phyloP scores from a whole-genome alignment of 305 asterid genomes.

The Fraxinus sp. region DNA sequence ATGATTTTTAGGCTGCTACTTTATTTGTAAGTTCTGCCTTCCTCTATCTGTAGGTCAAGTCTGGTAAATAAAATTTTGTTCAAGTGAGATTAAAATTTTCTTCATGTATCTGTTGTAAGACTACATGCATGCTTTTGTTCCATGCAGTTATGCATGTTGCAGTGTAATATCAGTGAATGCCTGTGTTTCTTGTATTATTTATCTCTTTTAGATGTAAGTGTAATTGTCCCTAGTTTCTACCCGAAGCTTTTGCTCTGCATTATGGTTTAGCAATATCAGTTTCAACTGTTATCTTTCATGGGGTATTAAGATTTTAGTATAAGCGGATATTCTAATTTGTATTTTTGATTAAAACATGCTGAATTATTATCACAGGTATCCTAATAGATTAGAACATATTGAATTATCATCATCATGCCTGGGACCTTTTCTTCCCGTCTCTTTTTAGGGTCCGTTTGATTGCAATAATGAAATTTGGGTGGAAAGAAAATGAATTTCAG shows the following conservation, averaged over 20 bases:
- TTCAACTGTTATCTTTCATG: neutral
- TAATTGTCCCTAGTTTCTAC: neutral
- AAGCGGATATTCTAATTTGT: neutral
- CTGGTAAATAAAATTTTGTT: neutral
- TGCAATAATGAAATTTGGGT: too few relatives aligned
- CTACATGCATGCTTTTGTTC: neutral
- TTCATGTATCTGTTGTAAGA: neutral
- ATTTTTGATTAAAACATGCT: neutral
- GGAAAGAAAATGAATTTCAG: too few relatives aligned
- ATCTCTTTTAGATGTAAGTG: neutral
- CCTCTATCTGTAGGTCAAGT: conserved; percentile 5
- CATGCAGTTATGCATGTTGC: neutral
- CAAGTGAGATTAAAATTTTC: neutral
- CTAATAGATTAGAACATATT: neutral
- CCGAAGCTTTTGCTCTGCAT: neutral
- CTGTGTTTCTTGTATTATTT: neutral
- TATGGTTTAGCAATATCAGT: neutral
- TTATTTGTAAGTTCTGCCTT: conserved; percentile 17
- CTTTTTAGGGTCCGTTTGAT: neutral
- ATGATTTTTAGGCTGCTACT: neutral
- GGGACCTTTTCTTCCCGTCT: neutral
- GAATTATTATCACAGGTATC: neutral
- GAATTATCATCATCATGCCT: neutral
- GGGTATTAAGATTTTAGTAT: neutral
- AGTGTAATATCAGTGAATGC: neutral